Evolutionary conservation across 2,329 filamentous ascomycete genomes (phyloP).

Genomic region (Sarocladium oryzae): DNA sequence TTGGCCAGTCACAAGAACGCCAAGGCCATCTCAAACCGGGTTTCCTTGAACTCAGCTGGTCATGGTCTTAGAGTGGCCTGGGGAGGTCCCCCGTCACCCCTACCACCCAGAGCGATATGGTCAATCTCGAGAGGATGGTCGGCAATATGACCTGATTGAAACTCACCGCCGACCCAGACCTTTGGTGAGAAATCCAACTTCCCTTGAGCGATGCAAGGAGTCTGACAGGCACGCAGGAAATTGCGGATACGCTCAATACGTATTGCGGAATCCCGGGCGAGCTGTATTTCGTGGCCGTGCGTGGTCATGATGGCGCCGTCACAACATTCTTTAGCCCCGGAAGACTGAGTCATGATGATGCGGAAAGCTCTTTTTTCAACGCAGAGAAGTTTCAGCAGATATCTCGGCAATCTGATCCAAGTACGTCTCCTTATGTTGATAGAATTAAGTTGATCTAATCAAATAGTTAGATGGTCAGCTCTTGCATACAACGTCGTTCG

Average conservation of each 20-base stretch:
- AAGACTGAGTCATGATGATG: slow-evolving; percentile 28
- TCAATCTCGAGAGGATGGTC: slow-evolving; percentile 13
- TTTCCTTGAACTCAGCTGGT: not conserved
- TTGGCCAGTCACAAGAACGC: too few relatives aligned
- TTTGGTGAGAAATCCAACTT: slow-evolving; percentile 26
- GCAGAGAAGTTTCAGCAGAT: slow-evolving; percentile 34
- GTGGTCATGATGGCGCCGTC: slow-evolving; percentile 40
- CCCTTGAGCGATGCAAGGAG: not conserved
- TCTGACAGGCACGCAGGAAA: slow-evolving; percentile 28
- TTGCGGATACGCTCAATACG: slow-evolving; percentile 44
- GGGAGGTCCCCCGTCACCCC: slow-evolving; percentile 30
- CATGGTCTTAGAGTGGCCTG: slow-evolving; percentile 36
- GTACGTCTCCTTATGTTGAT: slow-evolving; percentile 19
- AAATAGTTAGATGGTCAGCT: not conserved
- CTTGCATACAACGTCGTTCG: not conserved
- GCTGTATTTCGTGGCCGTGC: slow-evolving; percentile 45
- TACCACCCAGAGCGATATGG: slow-evolving; percentile 17
- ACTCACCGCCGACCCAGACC: slow-evolving; percentile 29
- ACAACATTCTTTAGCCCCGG: slow-evolving; percentile 40
- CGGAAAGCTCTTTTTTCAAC: slow-evolving; percentile 41
- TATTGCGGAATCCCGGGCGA: slow-evolving; percentile 45
- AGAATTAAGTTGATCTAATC: not conserved
- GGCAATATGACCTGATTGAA: not conserved
- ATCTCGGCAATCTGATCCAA: slow-evolving; percentile 29
- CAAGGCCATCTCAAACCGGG: not conserved